phyloP scores from a whole-genome alignment of 176 grass and related monocot genomes.

The Eragrostis curvula region DNA sequence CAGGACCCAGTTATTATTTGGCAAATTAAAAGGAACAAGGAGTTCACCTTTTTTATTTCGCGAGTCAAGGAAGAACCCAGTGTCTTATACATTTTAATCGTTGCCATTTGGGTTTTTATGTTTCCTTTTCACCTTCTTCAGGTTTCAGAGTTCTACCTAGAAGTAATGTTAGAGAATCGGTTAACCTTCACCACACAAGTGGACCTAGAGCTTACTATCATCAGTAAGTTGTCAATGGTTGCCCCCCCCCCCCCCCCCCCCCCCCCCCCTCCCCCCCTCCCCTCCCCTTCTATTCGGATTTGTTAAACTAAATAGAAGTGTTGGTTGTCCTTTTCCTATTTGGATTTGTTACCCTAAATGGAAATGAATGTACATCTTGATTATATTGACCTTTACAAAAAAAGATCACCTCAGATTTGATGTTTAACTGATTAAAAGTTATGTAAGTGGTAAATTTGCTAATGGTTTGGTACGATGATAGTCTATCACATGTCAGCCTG shows the following conservation, averaged over 20 bases:
- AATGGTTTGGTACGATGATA: too few relatives aligned
- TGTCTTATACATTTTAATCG: neutral
- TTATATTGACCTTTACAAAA: neutral
- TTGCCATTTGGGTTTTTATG: neutral
- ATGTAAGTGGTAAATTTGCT: neutral
- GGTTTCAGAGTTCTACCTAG: conserved; percentile 50
- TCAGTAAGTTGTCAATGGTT: conserved; percentile 53
- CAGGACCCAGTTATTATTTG: too few relatives aligned
- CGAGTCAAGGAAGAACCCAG: neutral
- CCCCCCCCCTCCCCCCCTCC: too few relatives aligned
- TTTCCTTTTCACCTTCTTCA: conserved; percentile 31
- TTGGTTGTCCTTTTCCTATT: neutral
- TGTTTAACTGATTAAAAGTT: neutral
- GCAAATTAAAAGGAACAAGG: neutral
- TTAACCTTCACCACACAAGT: conserved; percentile 52
- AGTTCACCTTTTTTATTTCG: neutral
- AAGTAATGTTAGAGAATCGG: conserved; percentile 40
- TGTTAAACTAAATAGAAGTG: too few relatives aligned
- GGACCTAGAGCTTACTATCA: neutral
- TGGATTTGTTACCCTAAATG: conserved; percentile 27
- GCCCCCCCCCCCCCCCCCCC: too few relatives aligned
- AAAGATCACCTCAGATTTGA: neutral
- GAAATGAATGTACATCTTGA: conserved; percentile 4
- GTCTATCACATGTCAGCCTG: too few relatives aligned
- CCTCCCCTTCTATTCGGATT: too few relatives aligned